Evolutionary conservation across 2,329 filamentous ascomycete species (phyloP), one percentile per base, ranked within the genome.

Genomic region (Claviceps sp.): DNA sequence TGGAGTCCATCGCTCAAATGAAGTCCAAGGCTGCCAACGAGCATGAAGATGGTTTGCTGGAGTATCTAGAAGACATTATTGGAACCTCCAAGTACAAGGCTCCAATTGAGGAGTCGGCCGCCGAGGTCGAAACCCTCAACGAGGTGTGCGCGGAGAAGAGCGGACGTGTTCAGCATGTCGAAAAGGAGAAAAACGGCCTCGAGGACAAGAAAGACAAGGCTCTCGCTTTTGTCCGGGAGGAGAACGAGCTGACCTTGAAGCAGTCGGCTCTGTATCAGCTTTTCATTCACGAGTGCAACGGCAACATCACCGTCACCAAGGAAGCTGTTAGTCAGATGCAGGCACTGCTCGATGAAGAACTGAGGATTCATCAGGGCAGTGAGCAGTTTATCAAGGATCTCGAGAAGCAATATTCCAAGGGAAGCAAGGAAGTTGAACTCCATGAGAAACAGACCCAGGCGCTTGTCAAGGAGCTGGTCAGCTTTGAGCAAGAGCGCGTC

Each of bases 1-100:
- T 98, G 53, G 93, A 98, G 67, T 96, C 91, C 0, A 98, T 98
- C 64, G 91, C 93, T 6, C 93, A 97, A 68, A 98, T 98, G 93
- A 98, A 98, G 69, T 78, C 94, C 17, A 98, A 98, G 67, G 93
- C 94, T 4, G 83, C 79, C 43, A 91, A 88, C 60, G 93, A 98
- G 66, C 91, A 97, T 62, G 93, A 98, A 55, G 93, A 98, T 61
- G 93, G 93, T 13, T 78, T 98, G 3, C 76, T 98, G 17, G 93
- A 98, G 66, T 98, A 98, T 57, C 79, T 98, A 0, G 93, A 98
- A 66, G 93, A 98, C 62, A 98, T 98, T 55, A 97, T 98, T 60
- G 93, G 94, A 56, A 98, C 93, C 0, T 97, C 93, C 5, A 96
- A 95, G 66, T 98, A 98, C 73, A 98, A 98, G 71, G 80, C 86